Conservation (phyloP, 2,329 filamentous ascomycete species). For the Decorospora gaudefroyi region DNA sequence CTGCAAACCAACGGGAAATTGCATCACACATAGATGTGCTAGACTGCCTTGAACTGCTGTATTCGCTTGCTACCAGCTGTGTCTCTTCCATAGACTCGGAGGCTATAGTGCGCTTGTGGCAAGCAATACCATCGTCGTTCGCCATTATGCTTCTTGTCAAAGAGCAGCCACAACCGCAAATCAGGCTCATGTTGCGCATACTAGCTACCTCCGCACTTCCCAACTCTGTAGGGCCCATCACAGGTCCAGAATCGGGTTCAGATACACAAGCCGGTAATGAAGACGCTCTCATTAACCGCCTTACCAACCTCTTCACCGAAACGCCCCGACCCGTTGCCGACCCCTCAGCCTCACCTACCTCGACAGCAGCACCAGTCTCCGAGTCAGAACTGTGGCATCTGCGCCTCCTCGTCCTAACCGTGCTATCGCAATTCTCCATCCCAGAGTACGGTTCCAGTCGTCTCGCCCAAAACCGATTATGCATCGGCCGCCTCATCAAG, state of each 20-base stretch:
- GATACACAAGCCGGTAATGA: conserved; percentile 48
- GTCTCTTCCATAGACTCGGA: conserved; percentile 48
- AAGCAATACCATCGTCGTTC: conserved; percentile 66
- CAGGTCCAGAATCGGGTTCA: conserved; percentile 51
- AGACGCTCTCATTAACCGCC: conserved; percentile 61
- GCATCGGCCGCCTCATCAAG: conserved; percentile 74
- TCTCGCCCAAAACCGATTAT: conserved; percentile 69
- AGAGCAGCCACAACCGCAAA: conserved; percentile 67
- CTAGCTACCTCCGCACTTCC: conserved; percentile 68
- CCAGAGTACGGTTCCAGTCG: conserved; percentile 63
- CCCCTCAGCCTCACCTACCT: conserved; percentile 10
- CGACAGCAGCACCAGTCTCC: conserved; percentile 14
- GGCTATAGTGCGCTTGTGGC: conserved; percentile 64
- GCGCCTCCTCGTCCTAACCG: conserved; percentile 53
- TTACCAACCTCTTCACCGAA: conserved; percentile 66
- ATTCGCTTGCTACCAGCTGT: conserved; percentile 65
- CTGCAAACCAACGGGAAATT: conserved; percentile 50
- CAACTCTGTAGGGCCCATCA: conserved; percentile 68
- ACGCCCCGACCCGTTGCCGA: conserved; percentile 48
- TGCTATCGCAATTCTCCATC: conserved; percentile 63
- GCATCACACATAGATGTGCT: conserved; percentile 66
- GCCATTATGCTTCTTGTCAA: conserved; percentile 69
- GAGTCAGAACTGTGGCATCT: conserved; percentile 51
- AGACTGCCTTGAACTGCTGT: conserved; percentile 68
- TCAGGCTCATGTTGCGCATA: conserved; percentile 66